A percentile compares a stretch with the other conserved stretches of the same genome.
Conservation (phyloP, 2,329 filamentous ascomycete species). For the Arthroderma sp. region DNA sequence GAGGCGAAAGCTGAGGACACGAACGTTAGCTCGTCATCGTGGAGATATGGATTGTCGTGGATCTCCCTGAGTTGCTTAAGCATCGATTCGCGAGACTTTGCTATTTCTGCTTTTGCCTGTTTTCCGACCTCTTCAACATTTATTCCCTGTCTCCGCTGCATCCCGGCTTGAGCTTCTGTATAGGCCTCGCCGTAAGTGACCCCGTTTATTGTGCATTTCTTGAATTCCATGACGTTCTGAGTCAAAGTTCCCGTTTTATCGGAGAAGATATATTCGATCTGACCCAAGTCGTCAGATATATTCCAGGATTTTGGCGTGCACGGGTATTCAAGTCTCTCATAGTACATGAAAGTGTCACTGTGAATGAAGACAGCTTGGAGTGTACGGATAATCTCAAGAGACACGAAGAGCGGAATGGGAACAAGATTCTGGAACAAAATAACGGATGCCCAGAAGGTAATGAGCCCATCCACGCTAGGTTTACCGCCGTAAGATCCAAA, state of each 20-base stretch:
- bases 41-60: slow-evolving; percentile 80
- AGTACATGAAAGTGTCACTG: slow-evolving; percentile 93
- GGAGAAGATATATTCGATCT: slow-evolving; percentile 98
- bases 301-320: slow-evolving; percentile 99
- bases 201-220: slow-evolving; percentile 95
- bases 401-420: slow-evolving; percentile 95
- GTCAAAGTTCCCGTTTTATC: slow-evolving; percentile 86
- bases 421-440: slow-evolving; percentile 98
- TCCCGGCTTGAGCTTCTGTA: slow-evolving; percentile 89
- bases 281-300: slow-evolving; percentile 92
- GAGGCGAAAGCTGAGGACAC: slow-evolving; percentile 79
- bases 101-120: slow-evolving; percentile 64
- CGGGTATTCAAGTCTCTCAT: slow-evolving; percentile 83
- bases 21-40: slow-evolving; percentile 83
- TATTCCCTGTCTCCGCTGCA: slow-evolving; percentile 83
- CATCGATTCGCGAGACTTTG: slow-evolving; percentile 60
- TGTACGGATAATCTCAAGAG: slow-evolving; percentile 86
- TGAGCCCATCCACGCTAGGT: slow-evolving; percentile 71
- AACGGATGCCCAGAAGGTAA: slow-evolving; percentile 90
- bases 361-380: slow-evolving; percentile 95
- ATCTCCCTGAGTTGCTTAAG: slow-evolving; percentile 59
- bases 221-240: slow-evolving; percentile 97
- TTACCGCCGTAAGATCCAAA: slow-evolving; percentile 67
- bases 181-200: slow-evolving; percentile 94
- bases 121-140: slow-evolving; percentile 71